Evolutionary conservation across 768 basidiomycete species (phyloP), one percentile per base, ranked within the genome.

Genomic region (Butyriboletus loyo): DNA sequence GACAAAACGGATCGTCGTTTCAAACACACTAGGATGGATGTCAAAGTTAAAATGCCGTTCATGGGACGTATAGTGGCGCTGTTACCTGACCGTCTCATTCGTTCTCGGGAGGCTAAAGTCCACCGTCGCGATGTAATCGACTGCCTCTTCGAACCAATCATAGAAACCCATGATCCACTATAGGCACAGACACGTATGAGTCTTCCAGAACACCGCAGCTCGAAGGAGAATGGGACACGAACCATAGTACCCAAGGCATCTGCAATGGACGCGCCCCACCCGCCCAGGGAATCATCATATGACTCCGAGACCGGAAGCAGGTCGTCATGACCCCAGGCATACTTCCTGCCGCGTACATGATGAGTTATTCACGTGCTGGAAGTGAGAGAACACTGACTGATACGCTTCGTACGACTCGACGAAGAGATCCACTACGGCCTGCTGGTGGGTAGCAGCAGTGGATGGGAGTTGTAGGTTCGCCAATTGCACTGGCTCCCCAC

Each of bases 1-100:
- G 3, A 90, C 61, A 46, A 82, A 85, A 38, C 88, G 85, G 58
- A 90, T 90, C 0, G 84, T 87, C 1, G 85, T 86, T 67, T 90
- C 88, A 59, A 90, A 89, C 4, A 89, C 2, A 39, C 67, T 68
- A 27, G 5, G 1, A 28, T 15, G 25, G 6, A 10, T 10, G n/a
- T 55, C 28, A 54, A 40, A 5, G 13, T 13, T 28, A 43, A 19
- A 9, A 27, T n/a, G 7, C 2, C 13, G 2, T 19, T 45, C 24
- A 17, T 32, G n/a, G 21, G 10, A 41, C 22, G 28, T n/a, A 32
- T 21, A 40, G 9, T 15, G 32, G 19, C 22, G 6, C 37, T 24
- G 42, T 46, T 58, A 79, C 80, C 72, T 80, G 56, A 80, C 78
- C 1, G 75, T 75, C 37, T 74, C 13, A 31, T 17, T 10, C 0